A percentile compares a stretch with the other conserved stretches of the same genome.
These are phyloP conservation scores for Rhodotorula graminis DNA, from an alignment of 768 basidiomycete genomes.

Conservation along the genomic window DNA sequence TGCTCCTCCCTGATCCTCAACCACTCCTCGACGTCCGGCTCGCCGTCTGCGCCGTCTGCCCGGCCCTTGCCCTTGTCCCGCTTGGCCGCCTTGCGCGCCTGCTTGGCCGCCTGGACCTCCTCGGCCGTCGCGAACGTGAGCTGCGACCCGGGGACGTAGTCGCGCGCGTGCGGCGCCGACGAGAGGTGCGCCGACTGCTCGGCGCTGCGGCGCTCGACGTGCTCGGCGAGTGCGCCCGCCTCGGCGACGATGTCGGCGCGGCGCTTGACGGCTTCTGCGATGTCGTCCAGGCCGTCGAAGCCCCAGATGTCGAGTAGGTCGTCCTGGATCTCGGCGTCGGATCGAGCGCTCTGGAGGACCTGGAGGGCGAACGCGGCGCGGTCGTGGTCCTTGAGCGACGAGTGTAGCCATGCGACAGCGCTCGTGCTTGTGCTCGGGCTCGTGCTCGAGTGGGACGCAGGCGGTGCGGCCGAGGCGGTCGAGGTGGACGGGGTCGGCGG, in stretches of 20 bases:
- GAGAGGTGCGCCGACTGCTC: neutral
- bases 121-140: slow-evolving; percentile 32
- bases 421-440: neutral
- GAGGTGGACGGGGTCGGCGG: neutral
- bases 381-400: slow-evolving; percentile 6
- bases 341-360: slow-evolving; percentile 18
- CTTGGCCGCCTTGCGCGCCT: slow-evolving; percentile 24
- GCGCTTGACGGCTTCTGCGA: slow-evolving; percentile 62
- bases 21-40: slow-evolving; percentile 29
- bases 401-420: slow-evolving; percentile 18
- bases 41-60: neutral
- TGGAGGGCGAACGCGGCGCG: slow-evolving; percentile 12
- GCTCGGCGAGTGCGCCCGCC: neutral
- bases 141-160: slow-evolving; percentile 33
- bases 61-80: slow-evolving; percentile 28
- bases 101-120: slow-evolving; percentile 33
- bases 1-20: slow-evolving; percentile 22
- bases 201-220: neutral
- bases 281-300: slow-evolving; percentile 74
- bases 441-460: neutral
- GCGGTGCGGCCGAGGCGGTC: neutral
- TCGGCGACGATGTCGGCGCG: slow-evolving; percentile 53
- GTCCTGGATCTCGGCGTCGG: slow-evolving; percentile 67
- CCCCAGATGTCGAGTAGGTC: slow-evolving; percentile 77
- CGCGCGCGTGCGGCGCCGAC: slow-evolving; percentile 16